Base-by-base conservation (phyloP, 2,329 filamentous ascomycete species). In the Onygenales sp. region DNA sequence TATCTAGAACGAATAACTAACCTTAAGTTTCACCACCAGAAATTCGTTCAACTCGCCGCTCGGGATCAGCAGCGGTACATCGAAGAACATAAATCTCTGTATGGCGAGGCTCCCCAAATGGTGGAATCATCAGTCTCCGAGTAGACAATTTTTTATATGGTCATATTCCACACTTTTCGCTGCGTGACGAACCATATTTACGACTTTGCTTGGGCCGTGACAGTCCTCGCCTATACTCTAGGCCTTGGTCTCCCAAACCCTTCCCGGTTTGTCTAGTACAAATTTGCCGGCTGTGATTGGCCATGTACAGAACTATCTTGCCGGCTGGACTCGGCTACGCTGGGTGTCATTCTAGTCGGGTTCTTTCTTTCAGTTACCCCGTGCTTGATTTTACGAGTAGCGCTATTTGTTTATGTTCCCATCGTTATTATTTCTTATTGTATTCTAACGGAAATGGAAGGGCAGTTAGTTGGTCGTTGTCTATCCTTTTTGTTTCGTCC, bases 21-120 rank as follows among this genome's bases (percentile, higher is more conserved):
- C 49, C 27, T 6, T 5, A 34, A 42, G 27, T 36, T 36, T 39
- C 17, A 42, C 2, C 49, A 43, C 2, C 49, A 62, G 65, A 54
- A 57, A 56, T 67, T 64, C 51, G 48, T 57, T 27, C 54, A 59
- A 31, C 37, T 58, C 33, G 55, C 58, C 9, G 37, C 54, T 32
- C 54, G 57, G 11, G 62, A 63, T 33, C 50, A 47, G 17, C 51
- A 40, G 34, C 58, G 60, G 49, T 67, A 66, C 39, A 43, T 55
- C 8, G 53, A 59, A 31, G 61, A 65, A 47, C 59, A 59, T 51
- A 62, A 57, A 39, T 55, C 57, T 17, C 58, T 61, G 3, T 65
- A 63, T 49, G 61, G 61, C 17, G 42, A 52, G 8, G 61, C 60
- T 36, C 31, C 50, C 13, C 49, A 49, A 34, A 51, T 6, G 21